phyloP scores from a whole-genome alignment of 179 eudicot species.

The Drosera spatulata region DNA sequence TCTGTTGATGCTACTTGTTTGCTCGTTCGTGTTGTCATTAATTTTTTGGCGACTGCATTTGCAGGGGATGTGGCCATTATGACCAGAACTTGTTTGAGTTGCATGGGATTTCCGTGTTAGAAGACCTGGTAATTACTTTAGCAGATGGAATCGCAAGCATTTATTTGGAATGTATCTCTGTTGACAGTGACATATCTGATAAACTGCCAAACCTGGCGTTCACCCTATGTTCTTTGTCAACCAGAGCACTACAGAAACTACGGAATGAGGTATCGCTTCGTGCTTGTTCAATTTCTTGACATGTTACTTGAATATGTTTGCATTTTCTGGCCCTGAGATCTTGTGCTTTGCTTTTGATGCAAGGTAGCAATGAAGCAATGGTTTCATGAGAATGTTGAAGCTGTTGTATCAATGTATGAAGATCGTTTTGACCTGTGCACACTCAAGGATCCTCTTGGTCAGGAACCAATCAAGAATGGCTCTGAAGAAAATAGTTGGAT shows the following conservation, averaged over 20 bases:
- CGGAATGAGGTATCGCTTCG: slow-evolving; percentile 66
- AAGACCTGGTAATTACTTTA: slow-evolving; percentile 73
- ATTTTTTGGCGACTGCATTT: not conserved
- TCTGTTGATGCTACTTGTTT: too few relatives aligned
- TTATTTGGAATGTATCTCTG: slow-evolving; percentile 79
- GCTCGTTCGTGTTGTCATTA: too few relatives aligned
- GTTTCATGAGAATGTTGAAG: slow-evolving; percentile 79
- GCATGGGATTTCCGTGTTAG: slow-evolving; percentile 64
- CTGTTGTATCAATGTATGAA: slow-evolving; percentile 85
- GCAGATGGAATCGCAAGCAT: slow-evolving; percentile 91
- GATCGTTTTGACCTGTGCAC: slow-evolving; percentile 74
- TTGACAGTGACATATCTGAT: slow-evolving; percentile 51
- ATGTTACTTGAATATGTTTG: not conserved
- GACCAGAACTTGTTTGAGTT: slow-evolving; percentile 34
- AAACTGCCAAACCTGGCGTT: slow-evolving; percentile 61
- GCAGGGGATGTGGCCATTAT: slow-evolving; percentile 57
- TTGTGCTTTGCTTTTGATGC: slow-evolving; percentile 12
- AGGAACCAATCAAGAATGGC: slow-evolving; percentile 27
- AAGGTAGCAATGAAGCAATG: slow-evolving; percentile 83
- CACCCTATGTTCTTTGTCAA: slow-evolving; percentile 69
- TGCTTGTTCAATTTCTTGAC: not conserved
- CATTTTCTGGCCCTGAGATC: slow-evolving; percentile 10
- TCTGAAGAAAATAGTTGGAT: slow-evolving; percentile 51
- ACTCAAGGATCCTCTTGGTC: slow-evolving; percentile 37
- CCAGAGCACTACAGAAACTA: slow-evolving; percentile 81